Conservation (phyloP, 202 grass and related monocot species). For the Musa balbisiana region DNA sequence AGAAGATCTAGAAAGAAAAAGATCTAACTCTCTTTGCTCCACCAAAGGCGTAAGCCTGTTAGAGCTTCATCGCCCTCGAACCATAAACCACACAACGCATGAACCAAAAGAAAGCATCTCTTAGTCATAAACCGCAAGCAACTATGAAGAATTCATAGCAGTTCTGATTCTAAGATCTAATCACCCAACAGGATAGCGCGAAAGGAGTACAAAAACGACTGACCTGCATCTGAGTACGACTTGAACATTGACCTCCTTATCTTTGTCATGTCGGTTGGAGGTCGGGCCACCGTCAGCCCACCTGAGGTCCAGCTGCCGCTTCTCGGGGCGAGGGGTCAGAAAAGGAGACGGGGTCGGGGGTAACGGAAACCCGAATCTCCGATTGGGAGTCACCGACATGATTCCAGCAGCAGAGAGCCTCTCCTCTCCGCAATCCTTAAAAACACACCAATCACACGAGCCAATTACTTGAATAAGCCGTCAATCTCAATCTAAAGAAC, state of each 20-base stretch:
- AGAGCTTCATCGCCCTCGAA: background rate
- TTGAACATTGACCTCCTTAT: slow-evolving; percentile 59
- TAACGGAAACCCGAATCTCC: slow-evolving; percentile 42
- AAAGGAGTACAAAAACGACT: background rate
- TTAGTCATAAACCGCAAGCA: too few species aligned
- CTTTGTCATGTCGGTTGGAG: slow-evolving; percentile 24
- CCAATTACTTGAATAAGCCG: too few species aligned
- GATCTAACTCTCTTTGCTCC: background rate
- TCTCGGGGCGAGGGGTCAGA: slow-evolving; percentile 62
- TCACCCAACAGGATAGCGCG: background rate
- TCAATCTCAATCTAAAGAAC: too few species aligned
- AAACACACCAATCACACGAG: too few species aligned
- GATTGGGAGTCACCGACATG: slow-evolving; percentile 75
- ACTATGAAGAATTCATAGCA: too few species aligned
- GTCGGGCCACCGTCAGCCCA: slow-evolving; percentile 51
- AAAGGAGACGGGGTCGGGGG: slow-evolving; percentile 41
- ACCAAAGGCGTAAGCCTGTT: background rate
- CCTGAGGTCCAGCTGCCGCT: slow-evolving; percentile 51
- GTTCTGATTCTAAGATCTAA: too few species aligned
- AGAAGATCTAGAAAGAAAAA: background rate
- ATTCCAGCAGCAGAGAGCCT: background rate
- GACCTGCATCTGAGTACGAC: slow-evolving; percentile 85
- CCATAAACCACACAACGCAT: background rate
- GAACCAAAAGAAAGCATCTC: background rate
- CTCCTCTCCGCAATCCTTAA: too few species aligned